A percentile compares a stretch with the other conserved stretches of the same genome.
Conservation (phyloP, 2,329 filamentous ascomycete species). For the Massarina eburnea region DNA sequence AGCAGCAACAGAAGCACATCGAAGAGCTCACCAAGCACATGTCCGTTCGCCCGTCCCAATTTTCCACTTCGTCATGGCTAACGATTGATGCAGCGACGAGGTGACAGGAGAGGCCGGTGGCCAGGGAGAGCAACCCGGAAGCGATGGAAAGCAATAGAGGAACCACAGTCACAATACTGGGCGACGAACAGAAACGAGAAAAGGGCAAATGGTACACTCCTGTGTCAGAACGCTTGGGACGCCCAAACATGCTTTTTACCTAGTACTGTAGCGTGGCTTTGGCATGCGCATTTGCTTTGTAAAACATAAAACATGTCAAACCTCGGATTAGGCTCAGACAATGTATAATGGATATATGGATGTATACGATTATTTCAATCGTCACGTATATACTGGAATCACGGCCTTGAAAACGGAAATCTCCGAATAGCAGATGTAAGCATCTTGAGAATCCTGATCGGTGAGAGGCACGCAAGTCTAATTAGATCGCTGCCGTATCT, state of each 20-base stretch:
- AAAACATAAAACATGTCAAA: background rate
- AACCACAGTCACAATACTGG: background rate
- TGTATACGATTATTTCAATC: background rate
- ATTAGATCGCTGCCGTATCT: background rate
- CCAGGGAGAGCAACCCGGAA: conserved; percentile 61
- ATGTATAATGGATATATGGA: conserved; percentile 1
- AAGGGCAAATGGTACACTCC: background rate
- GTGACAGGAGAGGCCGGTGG: conserved; percentile 72
- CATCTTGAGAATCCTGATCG: background rate
- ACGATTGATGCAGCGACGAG: conserved; percentile 63
- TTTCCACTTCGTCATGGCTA: conserved; percentile 8
- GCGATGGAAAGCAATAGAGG: conserved; percentile 1
- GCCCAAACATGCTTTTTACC: too few relatives aligned
- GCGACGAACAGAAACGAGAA: background rate
- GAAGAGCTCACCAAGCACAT: conserved; percentile 85
- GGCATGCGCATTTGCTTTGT: conserved; percentile 3
- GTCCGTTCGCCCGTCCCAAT: conserved; percentile 53
- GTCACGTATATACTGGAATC: too few relatives aligned
- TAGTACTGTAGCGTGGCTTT: background rate
- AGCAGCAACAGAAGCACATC: conserved; percentile 79
- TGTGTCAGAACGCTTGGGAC: background rate
- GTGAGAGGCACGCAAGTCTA: background rate
- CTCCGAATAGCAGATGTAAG: background rate
- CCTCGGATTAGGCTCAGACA: background rate
- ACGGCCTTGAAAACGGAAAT: too few relatives aligned